These are phyloP conservation scores for Fraxinus sp. DNA, from an alignment of 305 asterid species.

Conservation along the genomic window DNA sequence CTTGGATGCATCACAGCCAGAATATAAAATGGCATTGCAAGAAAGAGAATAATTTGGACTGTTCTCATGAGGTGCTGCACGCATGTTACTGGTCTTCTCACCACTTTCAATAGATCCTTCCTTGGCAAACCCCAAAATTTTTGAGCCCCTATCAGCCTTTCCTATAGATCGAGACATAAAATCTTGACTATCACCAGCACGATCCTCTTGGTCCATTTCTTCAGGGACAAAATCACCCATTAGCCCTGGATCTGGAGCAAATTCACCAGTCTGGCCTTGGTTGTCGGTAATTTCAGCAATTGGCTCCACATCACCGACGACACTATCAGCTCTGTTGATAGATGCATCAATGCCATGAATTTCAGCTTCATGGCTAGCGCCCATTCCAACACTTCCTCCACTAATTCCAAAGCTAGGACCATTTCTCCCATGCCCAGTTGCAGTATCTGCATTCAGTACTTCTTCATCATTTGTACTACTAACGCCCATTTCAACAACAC, in stretches of 20 bases:
- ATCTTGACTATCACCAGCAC: constrained; percentile 92
- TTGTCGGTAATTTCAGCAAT: constrained; percentile 88
- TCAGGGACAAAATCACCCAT: constrained; percentile 98
- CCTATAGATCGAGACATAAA: constrained; percentile 74
- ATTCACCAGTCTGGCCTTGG: constrained; percentile 88
- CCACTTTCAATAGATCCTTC: constrained; percentile 98
- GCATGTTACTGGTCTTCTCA: constrained; percentile 75
- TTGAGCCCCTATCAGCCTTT: constrained; percentile 97
- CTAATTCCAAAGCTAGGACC: constrained; percentile 92
- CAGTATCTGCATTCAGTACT: constrained; percentile 85
- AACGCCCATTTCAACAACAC: constrained; percentile 85
- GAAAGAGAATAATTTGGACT: constrained; percentile 92
- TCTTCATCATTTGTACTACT: constrained; percentile 98
- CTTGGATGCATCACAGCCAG: constrained; percentile 84
- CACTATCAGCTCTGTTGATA: constrained; percentile 76
- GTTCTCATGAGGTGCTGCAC: constrained; percentile 53
- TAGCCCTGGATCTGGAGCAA: constrained; percentile 84
- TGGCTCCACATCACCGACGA: constrained; percentile 84
- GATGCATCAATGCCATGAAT: constrained; percentile 83
- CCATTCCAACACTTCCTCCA: constrained; percentile 99
- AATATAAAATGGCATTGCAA: constrained; percentile 87
- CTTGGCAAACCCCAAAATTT: constrained; percentile 84
- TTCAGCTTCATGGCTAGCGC: constrained; percentile 99
- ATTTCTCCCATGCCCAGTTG: constrained; percentile 75
- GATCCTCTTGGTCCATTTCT: constrained; percentile 87